These are phyloP conservation scores for Neofusicoccum parvum DNA, from an alignment of 2,329 filamentous ascomycete genomes.

Conservation along the genomic window DNA sequence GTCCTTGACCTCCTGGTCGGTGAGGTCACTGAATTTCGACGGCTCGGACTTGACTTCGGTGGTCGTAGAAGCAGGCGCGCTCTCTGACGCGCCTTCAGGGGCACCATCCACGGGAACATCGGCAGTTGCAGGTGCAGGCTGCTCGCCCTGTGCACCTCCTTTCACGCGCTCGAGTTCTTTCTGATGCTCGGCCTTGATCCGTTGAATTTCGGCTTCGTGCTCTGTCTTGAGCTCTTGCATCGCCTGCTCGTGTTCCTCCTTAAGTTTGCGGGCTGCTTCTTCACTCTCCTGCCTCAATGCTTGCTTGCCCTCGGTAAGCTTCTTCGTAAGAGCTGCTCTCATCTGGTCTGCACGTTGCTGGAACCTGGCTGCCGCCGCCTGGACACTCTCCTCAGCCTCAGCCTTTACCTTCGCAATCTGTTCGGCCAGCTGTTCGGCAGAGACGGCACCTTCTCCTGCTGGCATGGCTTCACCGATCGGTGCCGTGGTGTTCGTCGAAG, in stretches of 20 bases:
- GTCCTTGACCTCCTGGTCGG: slow-evolving; percentile 53
- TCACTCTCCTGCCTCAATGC: slow-evolving; percentile 44
- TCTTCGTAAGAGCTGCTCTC: slow-evolving; percentile 68
- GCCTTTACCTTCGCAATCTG: slow-evolving; percentile 42
- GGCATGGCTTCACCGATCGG: slow-evolving; percentile 8
- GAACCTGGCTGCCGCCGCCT: slow-evolving; percentile 67
- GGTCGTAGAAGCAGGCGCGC: slow-evolving; percentile 30
- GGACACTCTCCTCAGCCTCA: slow-evolving; percentile 47
- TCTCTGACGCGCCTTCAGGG: neutral
- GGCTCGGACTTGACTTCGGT: slow-evolving; percentile 33
- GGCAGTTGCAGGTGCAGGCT: neutral
- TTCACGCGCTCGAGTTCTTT: slow-evolving; percentile 39
- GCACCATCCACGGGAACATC: slow-evolving; percentile 2
- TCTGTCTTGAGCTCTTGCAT: slow-evolving; percentile 31
- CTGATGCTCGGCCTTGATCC: slow-evolving; percentile 37
- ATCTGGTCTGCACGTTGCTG: slow-evolving; percentile 70
- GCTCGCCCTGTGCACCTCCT: neutral
- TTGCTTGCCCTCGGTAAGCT: slow-evolving; percentile 59
- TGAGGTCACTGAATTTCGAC: slow-evolving; percentile 40
- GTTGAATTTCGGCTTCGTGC: slow-evolving; percentile 34
- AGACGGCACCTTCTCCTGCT: slow-evolving; percentile 23
- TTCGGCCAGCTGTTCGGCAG: slow-evolving; percentile 53
- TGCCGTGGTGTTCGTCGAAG: slow-evolving; percentile 26
- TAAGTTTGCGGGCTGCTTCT: slow-evolving; percentile 38
- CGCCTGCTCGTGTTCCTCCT: slow-evolving; percentile 48